These are phyloP conservation scores for Brettanomyces custersianus DNA, from an alignment of 805 yeast genomes.

Conservation along the genomic window DNA sequence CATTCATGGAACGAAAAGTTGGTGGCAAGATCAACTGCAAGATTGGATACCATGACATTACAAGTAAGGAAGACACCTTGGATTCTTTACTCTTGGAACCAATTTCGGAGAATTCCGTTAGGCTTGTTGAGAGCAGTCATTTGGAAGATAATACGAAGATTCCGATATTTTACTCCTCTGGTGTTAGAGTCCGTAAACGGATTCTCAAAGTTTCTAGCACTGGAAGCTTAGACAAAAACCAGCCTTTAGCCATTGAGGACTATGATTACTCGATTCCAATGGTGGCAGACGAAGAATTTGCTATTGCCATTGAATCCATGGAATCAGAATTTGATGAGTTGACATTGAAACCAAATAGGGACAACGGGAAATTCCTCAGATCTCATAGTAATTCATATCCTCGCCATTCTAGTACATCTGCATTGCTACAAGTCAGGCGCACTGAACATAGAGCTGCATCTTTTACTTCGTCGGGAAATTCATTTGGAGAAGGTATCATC, in stretches of 20 bases:
- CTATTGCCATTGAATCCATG: conserved; percentile 6
- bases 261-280: conserved; percentile 9
- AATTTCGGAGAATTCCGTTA: conserved; percentile 13
- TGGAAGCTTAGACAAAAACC: conserved; percentile 1
- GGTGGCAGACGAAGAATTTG: conserved; percentile 9
- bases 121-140: conserved; percentile 14
- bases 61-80: conserved; percentile 6
- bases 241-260: conserved; percentile 5
- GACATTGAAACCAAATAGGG: neutral
- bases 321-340: neutral
- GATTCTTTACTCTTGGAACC: conserved; percentile 21
- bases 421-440: neutral
- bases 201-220: conserved; percentile 15
- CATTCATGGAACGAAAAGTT: conserved; percentile 8
- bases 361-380: neutral
- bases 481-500: conserved; percentile 28
- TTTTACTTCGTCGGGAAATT: conserved; percentile 27
- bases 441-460: conserved; percentile 15
- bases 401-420: neutral
- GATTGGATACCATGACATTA: conserved; percentile 10
- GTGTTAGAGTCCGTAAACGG: conserved; percentile 10
- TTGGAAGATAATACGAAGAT: conserved; percentile 12
- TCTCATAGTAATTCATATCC: neutral
- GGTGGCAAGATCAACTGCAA: conserved; percentile 9
- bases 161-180: conserved; percentile 16